Conservation (phyloP, 2,329 filamentous ascomycete genomes). For the Penicillium fuscoglaucum region DNA sequence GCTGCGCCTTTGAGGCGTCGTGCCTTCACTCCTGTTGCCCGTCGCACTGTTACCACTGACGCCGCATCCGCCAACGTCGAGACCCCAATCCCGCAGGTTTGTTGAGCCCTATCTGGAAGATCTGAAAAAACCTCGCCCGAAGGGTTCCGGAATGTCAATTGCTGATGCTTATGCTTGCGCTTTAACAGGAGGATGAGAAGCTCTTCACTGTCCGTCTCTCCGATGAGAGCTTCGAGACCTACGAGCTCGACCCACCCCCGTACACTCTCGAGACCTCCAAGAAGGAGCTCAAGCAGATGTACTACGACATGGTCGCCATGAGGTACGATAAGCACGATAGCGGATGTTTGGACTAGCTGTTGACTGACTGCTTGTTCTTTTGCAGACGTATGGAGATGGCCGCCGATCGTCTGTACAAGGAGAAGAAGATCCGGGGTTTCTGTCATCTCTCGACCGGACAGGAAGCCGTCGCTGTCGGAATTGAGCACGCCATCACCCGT, state of each 20-base stretch:
- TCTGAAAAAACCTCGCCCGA: slow-evolving; percentile 40
- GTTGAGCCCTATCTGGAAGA: slow-evolving; percentile 44
- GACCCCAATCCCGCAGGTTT: slow-evolving; percentile 66
- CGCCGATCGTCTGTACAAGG: slow-evolving; percentile 98
- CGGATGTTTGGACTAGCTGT: not conserved
- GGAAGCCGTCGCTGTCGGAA: slow-evolving; percentile 94
- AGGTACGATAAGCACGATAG: slow-evolving; percentile 61
- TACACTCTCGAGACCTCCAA: slow-evolving; percentile 94
- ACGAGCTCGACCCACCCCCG: slow-evolving; percentile 93
- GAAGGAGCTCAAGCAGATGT: slow-evolving; percentile 98
- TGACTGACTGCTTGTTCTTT: slow-evolving; percentile 11
- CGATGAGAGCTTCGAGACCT: slow-evolving; percentile 99
- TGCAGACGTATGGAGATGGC: slow-evolving; percentile 98
- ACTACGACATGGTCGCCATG: slow-evolving; percentile 93
- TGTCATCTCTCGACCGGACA: slow-evolving; percentile 97
- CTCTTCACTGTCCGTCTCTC: slow-evolving; percentile 88
- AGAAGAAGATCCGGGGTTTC: slow-evolving; percentile 99
- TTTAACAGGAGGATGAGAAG: slow-evolving; percentile 80
- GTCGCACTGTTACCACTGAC: slow-evolving; percentile 88
- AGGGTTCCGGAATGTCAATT: slow-evolving; percentile 24
- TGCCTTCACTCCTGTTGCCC: slow-evolving; percentile 50
- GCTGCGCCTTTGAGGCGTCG: slow-evolving; percentile 57
- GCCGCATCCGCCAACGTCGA: slow-evolving; percentile 89
- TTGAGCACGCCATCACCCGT: slow-evolving; percentile 92
- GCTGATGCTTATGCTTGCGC: slow-evolving; percentile 23